A percentile compares a stretch with the other conserved stretches of the same genome.
Evolutionary conservation across 352 stramenopile species (phyloP).

Genomic region (Halophytophthora polymorphica): DNA sequence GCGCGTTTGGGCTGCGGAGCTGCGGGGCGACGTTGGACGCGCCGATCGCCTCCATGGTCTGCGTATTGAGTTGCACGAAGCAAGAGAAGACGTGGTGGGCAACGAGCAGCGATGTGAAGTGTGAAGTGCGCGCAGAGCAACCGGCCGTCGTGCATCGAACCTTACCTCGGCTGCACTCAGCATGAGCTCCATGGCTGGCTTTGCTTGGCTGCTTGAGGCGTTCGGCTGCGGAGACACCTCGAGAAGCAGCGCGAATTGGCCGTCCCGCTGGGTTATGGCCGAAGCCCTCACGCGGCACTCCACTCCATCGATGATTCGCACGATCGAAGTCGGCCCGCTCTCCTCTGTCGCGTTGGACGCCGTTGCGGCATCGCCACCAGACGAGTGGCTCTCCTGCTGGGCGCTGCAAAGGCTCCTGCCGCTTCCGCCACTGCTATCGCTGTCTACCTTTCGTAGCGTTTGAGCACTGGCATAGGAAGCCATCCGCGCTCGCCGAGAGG

Average conservation of each 20-base stretch:
- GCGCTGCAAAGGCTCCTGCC: conserved; percentile 3
- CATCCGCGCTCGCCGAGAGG: conserved; percentile 16
- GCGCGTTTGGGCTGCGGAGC: conserved; percentile 17
- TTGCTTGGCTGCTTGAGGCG: conserved; percentile 10
- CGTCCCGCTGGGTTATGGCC: conserved; percentile 7
- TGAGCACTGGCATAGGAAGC: conserved; percentile 8
- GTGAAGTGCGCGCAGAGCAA: not conserved
- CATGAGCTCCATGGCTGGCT: conserved; percentile 18
- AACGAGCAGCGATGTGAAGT: not conserved
- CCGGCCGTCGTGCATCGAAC: not conserved
- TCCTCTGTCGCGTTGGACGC: not conserved
- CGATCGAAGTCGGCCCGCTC: not conserved
- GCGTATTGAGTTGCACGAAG: not conserved
- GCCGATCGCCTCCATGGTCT: conserved; percentile 23
- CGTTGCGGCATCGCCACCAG: not conserved
- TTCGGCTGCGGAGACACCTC: conserved; percentile 6
- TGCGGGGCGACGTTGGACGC: conserved; percentile 12
- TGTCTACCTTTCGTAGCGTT: not conserved
- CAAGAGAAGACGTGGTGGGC: not conserved
- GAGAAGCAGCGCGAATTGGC: conserved; percentile 20
- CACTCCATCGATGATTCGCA: conserved; percentile 15
- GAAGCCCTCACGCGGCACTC: conserved; percentile 17
- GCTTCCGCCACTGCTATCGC: not conserved
- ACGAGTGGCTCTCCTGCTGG: not conserved
- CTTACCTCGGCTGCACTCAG: conserved; percentile 24